phyloP scores from a whole-genome alignment of 345 rosid species.

The Fremontodendron californicum region DNA sequence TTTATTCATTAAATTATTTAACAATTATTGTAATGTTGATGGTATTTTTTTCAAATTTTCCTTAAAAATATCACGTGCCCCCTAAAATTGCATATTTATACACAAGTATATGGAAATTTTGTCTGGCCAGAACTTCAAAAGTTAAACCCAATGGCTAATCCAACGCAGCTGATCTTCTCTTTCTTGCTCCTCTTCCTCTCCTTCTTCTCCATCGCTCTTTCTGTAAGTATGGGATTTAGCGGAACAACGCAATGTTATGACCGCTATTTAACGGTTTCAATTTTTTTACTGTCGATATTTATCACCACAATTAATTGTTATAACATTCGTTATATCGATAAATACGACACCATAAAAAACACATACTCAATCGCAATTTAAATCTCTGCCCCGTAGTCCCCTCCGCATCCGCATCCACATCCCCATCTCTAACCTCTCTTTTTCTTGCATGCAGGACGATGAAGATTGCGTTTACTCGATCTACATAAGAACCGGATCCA shows the following conservation, averaged over 20 bases:
- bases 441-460: constrained; percentile 28
- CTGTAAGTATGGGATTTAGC: no score
- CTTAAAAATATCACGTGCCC: not conserved
- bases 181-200: constrained; percentile 20
- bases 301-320: no score
- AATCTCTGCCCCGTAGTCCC: not conserved
- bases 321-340: no score
- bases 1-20: no score
- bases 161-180: not conserved
- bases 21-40: no score
- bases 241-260: no score
- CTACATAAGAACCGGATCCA: constrained; percentile 70
- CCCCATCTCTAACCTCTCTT: not conserved
- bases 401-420: not conserved
- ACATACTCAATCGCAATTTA: no score
- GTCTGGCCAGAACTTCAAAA: not conserved
- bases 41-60: no score
- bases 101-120: not conserved
- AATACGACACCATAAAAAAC: no score
- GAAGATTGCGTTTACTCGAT: constrained; percentile 70
- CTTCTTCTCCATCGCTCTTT: constrained; percentile 8
- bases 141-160: constrained; percentile 3
- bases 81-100: not conserved
- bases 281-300: no score
- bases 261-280: no score